These are phyloP conservation scores for Apiotrichum veenhuisii DNA, from an alignment of 1,284 basidiomycete genomes.

Conservation along the genomic window DNA sequence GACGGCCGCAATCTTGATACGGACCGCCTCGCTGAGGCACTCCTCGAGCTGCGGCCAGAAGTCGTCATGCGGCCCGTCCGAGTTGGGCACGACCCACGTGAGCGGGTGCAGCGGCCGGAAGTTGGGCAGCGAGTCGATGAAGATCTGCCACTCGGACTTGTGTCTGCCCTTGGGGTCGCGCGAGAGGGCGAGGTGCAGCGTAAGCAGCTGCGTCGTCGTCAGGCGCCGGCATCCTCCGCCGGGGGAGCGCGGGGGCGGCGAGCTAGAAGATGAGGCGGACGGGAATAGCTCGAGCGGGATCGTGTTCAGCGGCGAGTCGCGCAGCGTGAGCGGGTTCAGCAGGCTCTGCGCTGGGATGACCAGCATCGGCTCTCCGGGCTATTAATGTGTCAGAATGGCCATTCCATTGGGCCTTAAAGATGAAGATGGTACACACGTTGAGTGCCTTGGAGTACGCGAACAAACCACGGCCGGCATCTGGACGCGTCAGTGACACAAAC, in stretches of 20 bases:
- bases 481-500: not conserved
- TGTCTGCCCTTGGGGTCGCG: slow-evolving; percentile 52
- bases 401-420: too few species aligned
- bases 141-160: slow-evolving; percentile 60
- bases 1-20: slow-evolving; percentile 54
- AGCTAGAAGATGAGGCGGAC: slow-evolving; percentile 2
- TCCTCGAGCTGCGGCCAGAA: slow-evolving; percentile 28
- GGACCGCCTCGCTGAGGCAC: slow-evolving; percentile 56
- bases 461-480: slow-evolving; percentile 23
- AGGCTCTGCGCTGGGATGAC: slow-evolving; percentile 65
- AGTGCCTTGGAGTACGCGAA: slow-evolving; percentile 17
- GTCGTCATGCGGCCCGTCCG: slow-evolving; percentile 11
- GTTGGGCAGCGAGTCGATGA: slow-evolving; percentile 68
- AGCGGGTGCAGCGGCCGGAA: slow-evolving; percentile 69
- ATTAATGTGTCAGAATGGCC: not conserved
- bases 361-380: slow-evolving; percentile 61
- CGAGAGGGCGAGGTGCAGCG: slow-evolving; percentile 60
- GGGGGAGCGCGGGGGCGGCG: slow-evolving; percentile 10
- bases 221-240: slow-evolving; percentile 21
- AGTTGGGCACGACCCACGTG: slow-evolving; percentile 59
- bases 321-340: slow-evolving; percentile 65
- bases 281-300: slow-evolving; percentile 40
- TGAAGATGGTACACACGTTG: slow-evolving; percentile 6
- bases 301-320: slow-evolving; percentile 19
- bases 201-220: slow-evolving; percentile 55